Percentiles rank a stretch among this genome's conserved stretches.
phyloP scores from a whole-genome alignment of 805 yeast genomes.

The Candida boleticola region DNA sequence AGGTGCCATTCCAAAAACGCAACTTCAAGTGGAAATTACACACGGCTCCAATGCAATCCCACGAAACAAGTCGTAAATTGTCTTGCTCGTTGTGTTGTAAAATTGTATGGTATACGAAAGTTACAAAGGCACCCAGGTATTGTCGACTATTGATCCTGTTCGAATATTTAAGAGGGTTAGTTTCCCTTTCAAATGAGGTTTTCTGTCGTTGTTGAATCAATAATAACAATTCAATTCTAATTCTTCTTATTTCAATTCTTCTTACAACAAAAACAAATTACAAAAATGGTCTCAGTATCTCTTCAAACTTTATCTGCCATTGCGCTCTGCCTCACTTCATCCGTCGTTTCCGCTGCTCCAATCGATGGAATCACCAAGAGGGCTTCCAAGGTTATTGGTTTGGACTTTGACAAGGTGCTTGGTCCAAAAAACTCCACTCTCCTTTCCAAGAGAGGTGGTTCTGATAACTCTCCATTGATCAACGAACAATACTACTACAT shows the following conservation, averaged over 20 bases:
- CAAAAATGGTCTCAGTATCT: not conserved
- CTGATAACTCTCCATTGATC: not conserved
- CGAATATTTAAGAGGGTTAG: not conserved
- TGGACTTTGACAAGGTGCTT: slow-evolving; percentile 1
- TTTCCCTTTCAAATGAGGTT: not conserved
- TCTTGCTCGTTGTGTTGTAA: too few relatives aligned
- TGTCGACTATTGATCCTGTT: not conserved
- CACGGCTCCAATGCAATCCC: too few relatives aligned
- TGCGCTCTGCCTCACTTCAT: not conserved
- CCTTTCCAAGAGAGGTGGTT: not conserved
- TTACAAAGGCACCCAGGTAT: not conserved
- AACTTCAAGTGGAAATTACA: too few relatives aligned
- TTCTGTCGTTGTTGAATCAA: not conserved
- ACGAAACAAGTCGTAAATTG: too few relatives aligned
- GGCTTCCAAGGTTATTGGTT: not conserved
- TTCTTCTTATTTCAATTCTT: too few relatives aligned
- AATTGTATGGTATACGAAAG: not conserved
- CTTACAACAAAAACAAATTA: too few relatives aligned
- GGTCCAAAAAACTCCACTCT: not conserved
- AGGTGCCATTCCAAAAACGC: too few relatives aligned
- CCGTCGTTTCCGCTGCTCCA: slow-evolving; percentile 1
- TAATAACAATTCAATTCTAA: not conserved
- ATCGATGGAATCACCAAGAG: slow-evolving; percentile 2
- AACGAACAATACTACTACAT: slow-evolving; percentile 15
- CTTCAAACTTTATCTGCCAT: not conserved